Conservation (phyloP, 2,329 filamentous ascomycete species). For the Coniochaeta hoffmannii region DNA sequence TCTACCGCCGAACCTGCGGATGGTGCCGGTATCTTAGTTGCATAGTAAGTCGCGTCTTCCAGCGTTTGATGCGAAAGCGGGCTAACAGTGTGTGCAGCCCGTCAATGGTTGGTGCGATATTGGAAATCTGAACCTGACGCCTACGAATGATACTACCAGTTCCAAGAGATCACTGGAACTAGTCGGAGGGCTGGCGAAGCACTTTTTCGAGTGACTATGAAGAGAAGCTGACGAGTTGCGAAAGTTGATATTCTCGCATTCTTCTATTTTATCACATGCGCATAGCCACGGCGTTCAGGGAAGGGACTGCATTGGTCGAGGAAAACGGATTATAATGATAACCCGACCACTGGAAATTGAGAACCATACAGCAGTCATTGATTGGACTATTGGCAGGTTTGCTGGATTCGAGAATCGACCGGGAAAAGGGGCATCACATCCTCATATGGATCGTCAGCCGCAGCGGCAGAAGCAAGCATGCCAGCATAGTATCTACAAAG, state of each 20-base stretch:
- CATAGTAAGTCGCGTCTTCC: conserved; percentile 56
- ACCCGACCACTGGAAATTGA: too few species aligned
- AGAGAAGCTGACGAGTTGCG: not conserved
- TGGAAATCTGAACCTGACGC: conserved; percentile 22
- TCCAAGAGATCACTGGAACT: not conserved
- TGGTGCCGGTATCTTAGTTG: conserved; percentile 98
- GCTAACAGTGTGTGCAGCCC: conserved; percentile 32
- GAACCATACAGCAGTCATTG: not conserved
- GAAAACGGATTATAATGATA: not conserved
- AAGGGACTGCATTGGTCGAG: not conserved
- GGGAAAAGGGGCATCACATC: not conserved
- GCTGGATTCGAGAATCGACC: not conserved
- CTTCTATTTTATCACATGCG: not conserved
- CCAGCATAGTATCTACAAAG: not conserved
- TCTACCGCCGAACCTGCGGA: conserved; percentile 62
- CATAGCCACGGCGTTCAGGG: not conserved
- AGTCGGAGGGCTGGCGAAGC: conserved; percentile 9
- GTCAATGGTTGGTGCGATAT: conserved; percentile 62
- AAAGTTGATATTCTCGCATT: not conserved
- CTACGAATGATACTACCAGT: conserved; percentile 2
- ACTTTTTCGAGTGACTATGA: conserved; percentile 7
- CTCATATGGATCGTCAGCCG: not conserved
- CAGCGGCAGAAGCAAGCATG: not conserved
- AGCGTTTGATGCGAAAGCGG: not conserved
- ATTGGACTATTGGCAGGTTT: not conserved